These are phyloP conservation scores for Euphorbia lathyris DNA, from an alignment of 345 rosid genomes.

Conservation along the genomic window DNA sequence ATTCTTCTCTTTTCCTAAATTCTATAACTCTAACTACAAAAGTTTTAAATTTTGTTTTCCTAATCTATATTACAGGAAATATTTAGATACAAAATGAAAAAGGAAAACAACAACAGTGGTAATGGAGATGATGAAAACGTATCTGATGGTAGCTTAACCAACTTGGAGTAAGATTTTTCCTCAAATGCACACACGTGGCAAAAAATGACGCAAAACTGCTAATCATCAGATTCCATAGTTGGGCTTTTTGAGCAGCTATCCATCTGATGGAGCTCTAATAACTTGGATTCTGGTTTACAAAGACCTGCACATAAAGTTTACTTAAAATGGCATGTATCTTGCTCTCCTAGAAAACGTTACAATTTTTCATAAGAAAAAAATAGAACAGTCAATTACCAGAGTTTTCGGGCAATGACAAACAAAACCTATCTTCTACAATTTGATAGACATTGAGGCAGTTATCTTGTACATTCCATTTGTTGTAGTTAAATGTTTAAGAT, in stretches of 20 bases:
- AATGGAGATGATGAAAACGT: background rate
- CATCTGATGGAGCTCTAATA: slow-evolving; percentile 73
- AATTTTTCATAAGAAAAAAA: background rate
- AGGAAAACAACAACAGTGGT: background rate
- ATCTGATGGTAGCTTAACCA: slow-evolving; percentile 12
- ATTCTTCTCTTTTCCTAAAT: slow-evolving; percentile 5
- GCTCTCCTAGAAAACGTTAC: background rate
- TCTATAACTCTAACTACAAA: slow-evolving; percentile 8
- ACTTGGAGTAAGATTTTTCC: slow-evolving; percentile 1
- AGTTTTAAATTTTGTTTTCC: background rate
- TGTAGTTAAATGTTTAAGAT: background rate
- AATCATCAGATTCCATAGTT: slow-evolving; percentile 63
- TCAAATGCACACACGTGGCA: background rate
- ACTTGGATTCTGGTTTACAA: slow-evolving; percentile 64
- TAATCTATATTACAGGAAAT: slow-evolving; percentile 4
- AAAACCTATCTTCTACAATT: background rate
- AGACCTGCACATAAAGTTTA: slow-evolving; percentile 49
- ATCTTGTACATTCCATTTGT: background rate
- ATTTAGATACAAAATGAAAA: background rate
- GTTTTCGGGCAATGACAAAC: background rate
- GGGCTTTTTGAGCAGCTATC: slow-evolving; percentile 80
- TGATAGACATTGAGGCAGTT: background rate
- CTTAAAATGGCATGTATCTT: background rate
- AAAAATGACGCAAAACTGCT: slow-evolving; percentile 7
- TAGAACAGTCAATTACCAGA: background rate